Conservation (phyloP, 306 rosid species). For the Argentina anserina region DNA sequence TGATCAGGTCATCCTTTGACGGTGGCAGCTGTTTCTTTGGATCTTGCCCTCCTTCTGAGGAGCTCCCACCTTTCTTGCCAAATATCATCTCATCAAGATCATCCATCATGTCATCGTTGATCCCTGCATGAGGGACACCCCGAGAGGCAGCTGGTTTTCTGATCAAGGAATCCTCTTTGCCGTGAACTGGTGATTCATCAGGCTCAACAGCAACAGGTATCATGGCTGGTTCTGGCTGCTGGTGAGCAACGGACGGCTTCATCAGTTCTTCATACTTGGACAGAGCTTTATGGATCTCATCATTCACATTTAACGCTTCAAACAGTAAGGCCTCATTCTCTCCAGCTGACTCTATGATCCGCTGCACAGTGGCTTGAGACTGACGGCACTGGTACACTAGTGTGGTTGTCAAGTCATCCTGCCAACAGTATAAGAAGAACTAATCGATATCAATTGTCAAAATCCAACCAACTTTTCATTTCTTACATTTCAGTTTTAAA, state of each 20-base stretch:
- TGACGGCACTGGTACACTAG: slow-evolving; percentile 86
- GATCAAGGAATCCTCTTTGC: slow-evolving; percentile 64
- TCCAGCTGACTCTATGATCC: slow-evolving; percentile 76
- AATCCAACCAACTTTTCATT: neutral
- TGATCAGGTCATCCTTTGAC: slow-evolving; percentile 79
- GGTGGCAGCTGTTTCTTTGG: slow-evolving; percentile 66
- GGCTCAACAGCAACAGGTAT: slow-evolving; percentile 96
- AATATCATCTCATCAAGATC: slow-evolving; percentile 99
- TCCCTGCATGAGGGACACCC: slow-evolving; percentile 53
- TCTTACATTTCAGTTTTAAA: neutral
- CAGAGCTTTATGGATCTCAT: slow-evolving; percentile 83
- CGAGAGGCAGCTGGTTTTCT: slow-evolving; percentile 74
- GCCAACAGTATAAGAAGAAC: slow-evolving; percentile 12
- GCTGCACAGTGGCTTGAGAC: slow-evolving; percentile 59
- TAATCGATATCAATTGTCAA: neutral
- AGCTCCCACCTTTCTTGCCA: slow-evolving; percentile 66
- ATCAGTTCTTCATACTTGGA: slow-evolving; percentile 70
- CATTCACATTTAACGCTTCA: slow-evolving; percentile 92
- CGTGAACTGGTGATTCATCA: slow-evolving; percentile 68
- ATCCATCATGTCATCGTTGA: slow-evolving; percentile 90
- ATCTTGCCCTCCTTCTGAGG: slow-evolving; percentile 53
- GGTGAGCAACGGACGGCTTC: slow-evolving; percentile 43
- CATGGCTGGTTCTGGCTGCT: slow-evolving; percentile 85
- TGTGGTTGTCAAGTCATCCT: slow-evolving; percentile 94
- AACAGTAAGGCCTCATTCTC: slow-evolving; percentile 92